Evolutionary conservation across 75 land plant genomes (phyloP), one percentile per base, ranked within the genome.

Genomic region (Cupressus sempervirens): DNA sequence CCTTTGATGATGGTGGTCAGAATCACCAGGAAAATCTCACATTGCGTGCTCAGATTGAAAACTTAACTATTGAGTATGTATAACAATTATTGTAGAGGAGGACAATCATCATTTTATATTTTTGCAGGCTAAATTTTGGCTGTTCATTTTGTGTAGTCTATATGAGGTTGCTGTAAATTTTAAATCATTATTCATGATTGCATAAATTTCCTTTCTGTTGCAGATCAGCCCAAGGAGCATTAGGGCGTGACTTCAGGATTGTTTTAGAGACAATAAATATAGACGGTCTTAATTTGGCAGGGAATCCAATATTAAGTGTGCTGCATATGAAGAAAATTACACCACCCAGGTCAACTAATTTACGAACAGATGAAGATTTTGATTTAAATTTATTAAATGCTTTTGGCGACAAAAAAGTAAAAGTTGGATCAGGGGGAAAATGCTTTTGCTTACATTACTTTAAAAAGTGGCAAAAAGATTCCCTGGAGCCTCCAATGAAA

Each of bases 401-500:
- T 76, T 15, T 20, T n/a, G 29, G 23, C 67, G 32, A 10, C 65
- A 84, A 79, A 7, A 46, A 77, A 41, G 18, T 77, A 15, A 85
- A 40, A 40, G 84, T 34, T 68, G 41, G 76, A 53, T 76, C 65
- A 43, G 56, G 50, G 80, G 89, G 87, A 32, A 84, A 82, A 43
- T 90, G 88, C 83, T 88, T 90, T 87, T 68, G 53, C 50, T 72
- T 92, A 41, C 85, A 86, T 75, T 87, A 86, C 83, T 53, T 85
- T 77, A 56, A 70, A 30, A 14, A 45, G 2, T 58, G 30, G 50
- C 56, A 30, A 72, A 48, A 1, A 0, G 56, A 68, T 15, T 23
- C 0, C 4, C 36, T 82, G 26, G 29, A 14, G 20, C 86, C 84
- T 48, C 75, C 83, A 52, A 76, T 30, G 11, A 80, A n/a, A 0